Evolutionary conservation across 441 rosid species (phyloP), one percentile per base, ranked within the genome.

Genomic region (Pelargonium citronellum): DNA sequence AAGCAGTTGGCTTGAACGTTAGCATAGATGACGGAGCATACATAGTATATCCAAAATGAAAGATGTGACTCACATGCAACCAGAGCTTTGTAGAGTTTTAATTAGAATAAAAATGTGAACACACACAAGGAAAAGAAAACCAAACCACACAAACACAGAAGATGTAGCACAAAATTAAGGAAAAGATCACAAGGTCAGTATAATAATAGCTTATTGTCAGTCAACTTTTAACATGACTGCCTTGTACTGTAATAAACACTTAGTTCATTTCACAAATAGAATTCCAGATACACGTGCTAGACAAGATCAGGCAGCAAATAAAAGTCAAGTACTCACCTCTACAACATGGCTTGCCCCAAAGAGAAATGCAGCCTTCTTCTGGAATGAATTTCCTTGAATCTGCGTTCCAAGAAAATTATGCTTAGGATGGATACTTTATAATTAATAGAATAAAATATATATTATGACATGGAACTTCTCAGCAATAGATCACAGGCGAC

Each of bases 371-470:
- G 79, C 89, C 78, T 92, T 95, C 85, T 95, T 95, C 81, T 88
- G 99, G 86, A 92, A 95, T 39, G 99, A 95, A 83, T 95, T 95
- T 76, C 99, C 99, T 69, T 77, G 93, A 68, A 81, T 92, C 99
- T 95, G 91, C 19, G 68, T 64, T 68, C 6, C 30, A 58, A 20
- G 64, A 58, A 27, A 58, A 20, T 58, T 19, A 58, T 58, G 64
- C 15, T 58, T 20, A 58, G 64, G n/a, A 9, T 20, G 64, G 27
- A 20, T 9, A 58, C 64, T 20, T 34, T 12, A 19, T 58, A 58
- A 58, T 49, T 49, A 49, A 49, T 49, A 13, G 16, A 49, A 49
- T 49, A 27, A 58, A 8, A 58, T 1, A 58, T 57, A 57, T 20
- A 58, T 9, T 8, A 58, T 4, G 64, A 58, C 64, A 58, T 58